These are phyloP conservation scores for Colletotrichum sp. DNA, from an alignment of 2,329 filamentous ascomycete genomes.

Conservation along the genomic window DNA sequence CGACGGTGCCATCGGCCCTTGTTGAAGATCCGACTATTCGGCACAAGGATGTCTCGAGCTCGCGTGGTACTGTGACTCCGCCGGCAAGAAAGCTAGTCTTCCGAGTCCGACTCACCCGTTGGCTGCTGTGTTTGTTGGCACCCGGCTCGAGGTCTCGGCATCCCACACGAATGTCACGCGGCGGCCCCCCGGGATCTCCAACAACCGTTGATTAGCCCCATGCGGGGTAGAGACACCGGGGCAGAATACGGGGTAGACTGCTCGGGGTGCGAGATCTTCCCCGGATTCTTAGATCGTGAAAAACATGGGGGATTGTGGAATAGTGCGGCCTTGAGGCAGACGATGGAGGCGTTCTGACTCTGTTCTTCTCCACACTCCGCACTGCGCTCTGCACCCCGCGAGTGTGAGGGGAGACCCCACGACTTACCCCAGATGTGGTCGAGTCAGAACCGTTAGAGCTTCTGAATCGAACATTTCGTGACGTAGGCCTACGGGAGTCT, in stretches of 20 bases:
- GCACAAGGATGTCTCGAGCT: background rate
- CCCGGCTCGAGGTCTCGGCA: background rate
- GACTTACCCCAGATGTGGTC: background rate
- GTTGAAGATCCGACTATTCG: background rate
- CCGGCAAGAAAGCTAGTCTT: background rate
- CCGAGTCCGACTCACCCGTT: background rate
- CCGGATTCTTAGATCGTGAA: background rate
- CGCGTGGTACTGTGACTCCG: background rate
- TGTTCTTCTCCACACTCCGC: background rate
- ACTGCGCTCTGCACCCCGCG: background rate
- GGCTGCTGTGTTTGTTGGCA: background rate
- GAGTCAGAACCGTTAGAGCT: background rate
- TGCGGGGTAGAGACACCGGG: background rate
- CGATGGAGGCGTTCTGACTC: background rate
- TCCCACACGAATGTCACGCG: background rate
- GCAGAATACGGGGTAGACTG: background rate
- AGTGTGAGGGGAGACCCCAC: background rate
- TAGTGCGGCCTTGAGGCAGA: background rate
- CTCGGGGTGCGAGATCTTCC: background rate
- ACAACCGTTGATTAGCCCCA: background rate
- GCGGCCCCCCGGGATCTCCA: background rate
- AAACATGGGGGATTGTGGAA: background rate
- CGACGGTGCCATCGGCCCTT: background rate
- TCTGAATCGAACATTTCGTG: background rate
- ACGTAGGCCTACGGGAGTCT: background rate